These are phyloP conservation scores for Aureoboletus auriporus DNA, from an alignment of 768 basidiomycete genomes.

Conservation along the genomic window DNA sequence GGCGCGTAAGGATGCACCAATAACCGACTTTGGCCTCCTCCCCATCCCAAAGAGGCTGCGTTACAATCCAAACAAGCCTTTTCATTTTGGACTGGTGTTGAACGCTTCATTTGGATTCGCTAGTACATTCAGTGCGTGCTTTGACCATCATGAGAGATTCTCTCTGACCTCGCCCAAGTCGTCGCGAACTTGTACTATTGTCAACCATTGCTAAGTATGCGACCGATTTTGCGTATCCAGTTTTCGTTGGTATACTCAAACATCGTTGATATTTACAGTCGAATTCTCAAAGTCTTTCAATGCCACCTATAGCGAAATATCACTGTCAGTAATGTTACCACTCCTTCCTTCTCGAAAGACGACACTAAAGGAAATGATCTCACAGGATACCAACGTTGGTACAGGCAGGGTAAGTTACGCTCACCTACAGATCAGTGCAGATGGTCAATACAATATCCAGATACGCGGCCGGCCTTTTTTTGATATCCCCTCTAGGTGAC, in stretches of 20 bases:
- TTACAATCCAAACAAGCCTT: constrained; percentile 47
- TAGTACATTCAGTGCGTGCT: constrained; percentile 40
- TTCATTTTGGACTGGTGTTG: constrained; percentile 48
- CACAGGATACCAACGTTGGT: constrained; percentile 59
- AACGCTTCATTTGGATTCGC: constrained; percentile 62
- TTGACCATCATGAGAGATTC: background rate
- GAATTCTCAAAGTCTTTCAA: constrained; percentile 37
- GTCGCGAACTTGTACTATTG: constrained; percentile 82
- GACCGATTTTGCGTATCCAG: background rate
- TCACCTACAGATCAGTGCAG: background rate
- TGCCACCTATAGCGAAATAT: constrained; percentile 35
- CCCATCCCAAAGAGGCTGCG: constrained; percentile 58
- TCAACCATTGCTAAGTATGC: constrained; percentile 71
- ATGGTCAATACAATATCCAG: constrained; percentile 29
- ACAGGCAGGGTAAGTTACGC: constrained; percentile 54
- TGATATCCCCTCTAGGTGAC: constrained; percentile 82
- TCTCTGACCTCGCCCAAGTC: constrained; percentile 31
- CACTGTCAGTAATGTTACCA: constrained; percentile 19
- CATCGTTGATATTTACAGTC: constrained; percentile 12
- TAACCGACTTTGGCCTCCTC: constrained; percentile 56
- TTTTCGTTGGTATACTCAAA: background rate
- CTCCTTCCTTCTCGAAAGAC: background rate
- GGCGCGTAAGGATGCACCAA: background rate
- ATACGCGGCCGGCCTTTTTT: constrained; percentile 67
- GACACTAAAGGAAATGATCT: constrained; percentile 3